Percentiles rank a stretch among this genome's conserved stretches.
Evolutionary conservation across 2,329 filamentous ascomycete genomes (phyloP).

Genomic region (Neoscytalidium dimidiatum): DNA sequence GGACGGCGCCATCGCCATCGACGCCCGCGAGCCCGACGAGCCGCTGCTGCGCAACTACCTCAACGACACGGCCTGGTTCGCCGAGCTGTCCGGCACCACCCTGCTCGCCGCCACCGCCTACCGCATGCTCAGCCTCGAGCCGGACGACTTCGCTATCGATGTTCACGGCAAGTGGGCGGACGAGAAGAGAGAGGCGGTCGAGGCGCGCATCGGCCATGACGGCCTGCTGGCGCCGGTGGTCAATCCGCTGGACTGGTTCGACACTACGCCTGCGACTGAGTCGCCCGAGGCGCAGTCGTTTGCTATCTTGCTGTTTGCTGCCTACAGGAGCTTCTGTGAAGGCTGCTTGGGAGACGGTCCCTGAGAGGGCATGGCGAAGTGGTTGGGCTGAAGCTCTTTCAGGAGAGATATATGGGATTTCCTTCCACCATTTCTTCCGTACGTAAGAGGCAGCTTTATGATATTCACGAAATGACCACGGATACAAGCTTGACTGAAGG

Average conservation of each 20-base stretch:
- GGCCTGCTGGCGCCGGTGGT: constrained; percentile 45
- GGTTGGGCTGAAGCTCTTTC: too few species aligned
- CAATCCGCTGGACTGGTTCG: constrained; percentile 43
- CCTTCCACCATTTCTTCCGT: too few species aligned
- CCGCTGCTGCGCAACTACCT: constrained; percentile 50
- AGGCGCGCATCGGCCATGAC: constrained; percentile 36
- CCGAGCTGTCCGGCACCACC: constrained; percentile 52
- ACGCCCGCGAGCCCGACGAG: constrained; percentile 36
- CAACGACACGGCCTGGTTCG: constrained; percentile 47
- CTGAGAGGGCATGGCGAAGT: neutral
- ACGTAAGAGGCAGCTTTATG: neutral
- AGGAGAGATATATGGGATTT: too few species aligned
- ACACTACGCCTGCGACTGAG: constrained; percentile 29
- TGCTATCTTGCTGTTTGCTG: constrained; percentile 45
- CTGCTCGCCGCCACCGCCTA: constrained; percentile 48
- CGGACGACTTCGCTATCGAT: constrained; percentile 34
- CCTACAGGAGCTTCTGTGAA: constrained; percentile 32
- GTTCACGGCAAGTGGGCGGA: constrained; percentile 47
- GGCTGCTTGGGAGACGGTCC: neutral
- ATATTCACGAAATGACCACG: neutral
- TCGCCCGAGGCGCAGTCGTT: constrained; percentile 49
- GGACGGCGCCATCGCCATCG: constrained; percentile 36
- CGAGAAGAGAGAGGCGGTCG: constrained; percentile 40
- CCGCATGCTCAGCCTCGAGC: constrained; percentile 47
- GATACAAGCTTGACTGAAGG: neutral